These are phyloP conservation scores for Hymenoscyphus occultus DNA, from an alignment of 2,329 filamentous ascomycete genomes.

Conservation along the genomic window DNA sequence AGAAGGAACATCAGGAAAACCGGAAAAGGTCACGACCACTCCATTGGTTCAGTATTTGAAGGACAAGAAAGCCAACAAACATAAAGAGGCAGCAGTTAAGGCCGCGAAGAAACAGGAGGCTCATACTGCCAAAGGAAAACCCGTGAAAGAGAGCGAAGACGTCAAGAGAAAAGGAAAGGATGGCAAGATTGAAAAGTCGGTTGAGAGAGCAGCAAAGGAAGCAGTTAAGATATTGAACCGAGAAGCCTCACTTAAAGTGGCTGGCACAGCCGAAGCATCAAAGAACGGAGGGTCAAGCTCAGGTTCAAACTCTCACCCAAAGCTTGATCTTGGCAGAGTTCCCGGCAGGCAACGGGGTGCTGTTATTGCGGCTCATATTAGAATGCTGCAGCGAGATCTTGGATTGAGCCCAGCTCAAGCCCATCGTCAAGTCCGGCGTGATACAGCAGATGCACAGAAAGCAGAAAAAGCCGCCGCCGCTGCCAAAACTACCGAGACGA, in stretches of 20 bases:
- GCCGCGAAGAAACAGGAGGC: constrained; percentile 49
- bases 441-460: constrained; percentile 39
- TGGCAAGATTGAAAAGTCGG: constrained; percentile 56
- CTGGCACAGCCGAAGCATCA: constrained; percentile 16
- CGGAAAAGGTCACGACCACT: constrained; percentile 70
- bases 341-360: constrained; percentile 36
- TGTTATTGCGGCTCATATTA: constrained; percentile 60
- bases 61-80: constrained; percentile 82
- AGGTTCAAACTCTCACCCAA: constrained; percentile 40
- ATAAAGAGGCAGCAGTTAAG: constrained; percentile 53
- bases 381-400: constrained; percentile 63
- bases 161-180: constrained; percentile 58
- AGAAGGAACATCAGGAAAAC: constrained; percentile 25
- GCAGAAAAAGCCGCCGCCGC: constrained; percentile 27
- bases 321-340: constrained; percentile 52
- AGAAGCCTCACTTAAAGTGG: constrained; percentile 50
- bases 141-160: constrained; percentile 54
- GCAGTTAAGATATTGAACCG: constrained; percentile 63
- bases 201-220: constrained; percentile 61
- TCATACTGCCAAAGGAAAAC: constrained; percentile 51
- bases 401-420: constrained; percentile 62
- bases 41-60: constrained; percentile 86
- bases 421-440: constrained; percentile 57
- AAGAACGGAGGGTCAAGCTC: constrained; percentile 34
- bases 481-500: constrained; percentile 21